These are phyloP conservation scores for Euphrasia arctica DNA, from an alignment of 305 asterid species.

Conservation along the genomic window DNA sequence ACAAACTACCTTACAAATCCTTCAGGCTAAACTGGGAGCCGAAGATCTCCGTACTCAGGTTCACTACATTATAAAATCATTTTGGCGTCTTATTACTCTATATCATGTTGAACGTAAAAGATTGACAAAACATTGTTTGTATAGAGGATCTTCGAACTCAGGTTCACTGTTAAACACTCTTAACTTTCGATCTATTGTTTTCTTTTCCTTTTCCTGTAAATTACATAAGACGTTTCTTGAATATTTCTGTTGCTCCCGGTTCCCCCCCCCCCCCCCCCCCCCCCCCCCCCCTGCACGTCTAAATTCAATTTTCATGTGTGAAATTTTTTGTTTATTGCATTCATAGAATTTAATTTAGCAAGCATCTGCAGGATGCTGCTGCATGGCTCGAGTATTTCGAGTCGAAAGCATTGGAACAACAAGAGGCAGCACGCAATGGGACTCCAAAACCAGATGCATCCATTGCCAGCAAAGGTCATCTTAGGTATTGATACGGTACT, in stretches of 20 bases:
- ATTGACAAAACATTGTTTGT: neutral
- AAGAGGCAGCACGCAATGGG: conserved; percentile 97
- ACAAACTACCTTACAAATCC: conserved; percentile 95
- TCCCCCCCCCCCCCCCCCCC: no score
- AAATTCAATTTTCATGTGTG: no score
- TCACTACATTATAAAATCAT: conserved; percentile 19
- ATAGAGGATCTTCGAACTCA: neutral
- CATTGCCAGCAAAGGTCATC: conserved; percentile 99
- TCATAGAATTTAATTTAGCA: conserved; percentile 15
- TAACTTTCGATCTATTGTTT: no score
- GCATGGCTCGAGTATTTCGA: conserved; percentile 99
- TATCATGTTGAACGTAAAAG: neutral
- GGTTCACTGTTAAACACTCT: no score
- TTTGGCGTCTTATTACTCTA: neutral
- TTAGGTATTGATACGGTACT: conserved; percentile 75
- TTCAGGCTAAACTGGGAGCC: conserved; percentile 91
- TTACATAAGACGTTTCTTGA: no score
- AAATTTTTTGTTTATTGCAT: no score
- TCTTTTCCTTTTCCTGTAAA: no score
- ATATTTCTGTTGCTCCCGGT: neutral
- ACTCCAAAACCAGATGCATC: conserved; percentile 98
- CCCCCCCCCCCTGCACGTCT: no score
- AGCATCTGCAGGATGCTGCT: conserved; percentile 92
- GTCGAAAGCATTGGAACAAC: conserved; percentile 98
- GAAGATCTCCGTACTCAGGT: conserved; percentile 99